These are phyloP conservation scores for Suillus luteus DNA, from an alignment of 768 basidiomycete genomes.

Conservation along the genomic window DNA sequence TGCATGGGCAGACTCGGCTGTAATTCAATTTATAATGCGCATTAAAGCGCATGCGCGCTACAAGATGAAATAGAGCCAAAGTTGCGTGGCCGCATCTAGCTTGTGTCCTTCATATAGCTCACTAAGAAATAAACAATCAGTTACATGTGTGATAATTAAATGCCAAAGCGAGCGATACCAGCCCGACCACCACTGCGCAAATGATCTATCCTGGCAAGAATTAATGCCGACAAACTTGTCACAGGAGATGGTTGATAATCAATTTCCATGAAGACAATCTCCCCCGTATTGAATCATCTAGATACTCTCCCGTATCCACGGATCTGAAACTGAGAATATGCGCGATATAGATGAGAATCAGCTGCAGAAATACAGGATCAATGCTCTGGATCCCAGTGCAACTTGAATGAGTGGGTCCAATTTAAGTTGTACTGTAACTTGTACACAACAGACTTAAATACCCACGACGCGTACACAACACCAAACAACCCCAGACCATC, in stretches of 20 bases:
- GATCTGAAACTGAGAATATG: background rate
- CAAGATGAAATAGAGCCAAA: background rate
- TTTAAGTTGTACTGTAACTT: background rate
- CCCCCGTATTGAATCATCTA: background rate
- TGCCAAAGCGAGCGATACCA: background rate
- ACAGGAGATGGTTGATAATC: background rate
- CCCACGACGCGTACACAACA: conserved; percentile 2
- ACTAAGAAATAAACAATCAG: background rate
- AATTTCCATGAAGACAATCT: background rate
- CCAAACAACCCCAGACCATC: background rate
- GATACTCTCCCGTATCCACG: background rate
- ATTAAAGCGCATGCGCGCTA: background rate
- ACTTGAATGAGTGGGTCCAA: background rate
- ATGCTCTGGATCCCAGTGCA: too few species aligned
- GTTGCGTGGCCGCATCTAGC: background rate
- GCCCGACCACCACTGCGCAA: background rate
- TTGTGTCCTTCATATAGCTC: background rate
- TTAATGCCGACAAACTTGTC: background rate
- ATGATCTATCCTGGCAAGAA: background rate
- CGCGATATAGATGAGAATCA: background rate
- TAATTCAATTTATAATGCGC: background rate
- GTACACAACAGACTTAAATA: background rate
- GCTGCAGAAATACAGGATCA: background rate
- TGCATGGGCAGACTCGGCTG: background rate
- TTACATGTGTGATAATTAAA: background rate